Evolutionary conservation across 2,329 filamentous ascomycete genomes (phyloP).

Genomic region (Ophiocordyceps polyrhachis-furcata): DNA sequence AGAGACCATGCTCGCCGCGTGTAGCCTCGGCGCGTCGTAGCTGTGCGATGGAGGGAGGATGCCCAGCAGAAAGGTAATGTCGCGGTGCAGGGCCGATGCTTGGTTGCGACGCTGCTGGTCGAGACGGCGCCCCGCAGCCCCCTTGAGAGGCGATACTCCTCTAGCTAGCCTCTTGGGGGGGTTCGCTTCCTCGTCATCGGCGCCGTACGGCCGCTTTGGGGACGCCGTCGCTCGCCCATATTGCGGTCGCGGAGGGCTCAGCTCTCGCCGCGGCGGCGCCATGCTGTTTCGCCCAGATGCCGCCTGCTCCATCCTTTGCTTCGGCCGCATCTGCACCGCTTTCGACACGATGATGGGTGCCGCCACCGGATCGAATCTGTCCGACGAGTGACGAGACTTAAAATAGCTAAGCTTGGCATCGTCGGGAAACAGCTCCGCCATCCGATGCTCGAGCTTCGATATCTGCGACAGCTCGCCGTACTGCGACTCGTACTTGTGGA

Average conservation of each 20-base stretch:
- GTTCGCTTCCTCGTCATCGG: slow-evolving; percentile 54
- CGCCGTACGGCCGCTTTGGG: slow-evolving; percentile 41
- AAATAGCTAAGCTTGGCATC: slow-evolving; percentile 65
- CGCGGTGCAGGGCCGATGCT: slow-evolving; percentile 51
- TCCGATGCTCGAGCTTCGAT: slow-evolving; percentile 74
- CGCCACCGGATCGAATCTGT: slow-evolving; percentile 61
- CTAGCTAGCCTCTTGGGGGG: slow-evolving; percentile 74
- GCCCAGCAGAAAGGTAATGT: slow-evolving; percentile 45
- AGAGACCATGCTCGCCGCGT: slow-evolving; percentile 49
- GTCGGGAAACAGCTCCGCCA: slow-evolving; percentile 83
- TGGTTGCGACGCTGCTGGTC: slow-evolving; percentile 56
- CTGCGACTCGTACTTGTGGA: slow-evolving; percentile 87
- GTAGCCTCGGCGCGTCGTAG: slow-evolving; percentile 56
- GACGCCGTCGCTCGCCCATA: slow-evolving; percentile 30
- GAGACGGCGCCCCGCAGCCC: slow-evolving; percentile 66
- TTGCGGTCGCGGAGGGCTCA: slow-evolving; percentile 26
- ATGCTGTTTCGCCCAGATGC: slow-evolving; percentile 27
- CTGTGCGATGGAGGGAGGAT: slow-evolving; percentile 56
- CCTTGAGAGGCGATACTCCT: slow-evolving; percentile 85
- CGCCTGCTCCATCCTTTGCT: slow-evolving; percentile 31
- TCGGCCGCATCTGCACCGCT: slow-evolving; percentile 54
- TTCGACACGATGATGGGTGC: slow-evolving; percentile 75
- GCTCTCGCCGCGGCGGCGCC: slow-evolving; percentile 15
- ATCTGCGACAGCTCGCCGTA: slow-evolving; percentile 89
- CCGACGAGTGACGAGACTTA: slow-evolving; percentile 50